Conservation (phyloP, 2,329 filamentous ascomycete genomes). For the Monosporascus sp. region DNA sequence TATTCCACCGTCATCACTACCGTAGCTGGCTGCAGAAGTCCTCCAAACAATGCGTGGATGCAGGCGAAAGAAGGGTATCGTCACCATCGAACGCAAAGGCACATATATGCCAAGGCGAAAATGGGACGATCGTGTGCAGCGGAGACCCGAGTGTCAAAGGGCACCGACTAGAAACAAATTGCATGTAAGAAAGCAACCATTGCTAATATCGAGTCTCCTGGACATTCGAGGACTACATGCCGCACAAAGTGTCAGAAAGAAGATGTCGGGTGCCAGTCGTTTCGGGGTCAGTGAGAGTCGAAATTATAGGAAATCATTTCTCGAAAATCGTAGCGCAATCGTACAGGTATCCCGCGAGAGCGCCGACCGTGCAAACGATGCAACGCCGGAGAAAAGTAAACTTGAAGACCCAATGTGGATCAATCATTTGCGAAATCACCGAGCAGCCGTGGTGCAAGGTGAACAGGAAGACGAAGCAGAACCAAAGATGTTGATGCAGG, state of each 20-base stretch:
- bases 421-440: constrained; percentile 9
- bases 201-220: not conserved
- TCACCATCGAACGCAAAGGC: not conserved
- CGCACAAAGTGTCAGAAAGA: constrained; percentile 11
- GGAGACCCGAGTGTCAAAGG: not conserved
- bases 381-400: not conserved
- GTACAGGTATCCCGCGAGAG: not conserved
- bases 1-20: not conserved
- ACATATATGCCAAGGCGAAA: not conserved
- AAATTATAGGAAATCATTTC: constrained; percentile 18
- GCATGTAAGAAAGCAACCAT: not conserved
- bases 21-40: not conserved
- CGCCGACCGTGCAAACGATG: not conserved
- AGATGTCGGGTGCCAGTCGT: constrained; percentile 8
- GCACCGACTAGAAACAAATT: not conserved
- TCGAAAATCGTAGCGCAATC: not conserved
- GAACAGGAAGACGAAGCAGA: constrained; percentile 21
- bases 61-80: not conserved
- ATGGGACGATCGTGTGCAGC: not conserved
- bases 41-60: not conserved
- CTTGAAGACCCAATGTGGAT: not conserved
- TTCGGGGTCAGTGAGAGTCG: constrained; percentile 7
- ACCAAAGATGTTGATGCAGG: constrained; percentile 24
- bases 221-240: constrained; percentile 17
- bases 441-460: constrained; percentile 7